A percentile compares a stretch with the other conserved stretches of the same genome.
Evolutionary conservation across 176 grass and related monocot species (phyloP).

Genomic region (Miscanthus lutarioriparius): DNA sequence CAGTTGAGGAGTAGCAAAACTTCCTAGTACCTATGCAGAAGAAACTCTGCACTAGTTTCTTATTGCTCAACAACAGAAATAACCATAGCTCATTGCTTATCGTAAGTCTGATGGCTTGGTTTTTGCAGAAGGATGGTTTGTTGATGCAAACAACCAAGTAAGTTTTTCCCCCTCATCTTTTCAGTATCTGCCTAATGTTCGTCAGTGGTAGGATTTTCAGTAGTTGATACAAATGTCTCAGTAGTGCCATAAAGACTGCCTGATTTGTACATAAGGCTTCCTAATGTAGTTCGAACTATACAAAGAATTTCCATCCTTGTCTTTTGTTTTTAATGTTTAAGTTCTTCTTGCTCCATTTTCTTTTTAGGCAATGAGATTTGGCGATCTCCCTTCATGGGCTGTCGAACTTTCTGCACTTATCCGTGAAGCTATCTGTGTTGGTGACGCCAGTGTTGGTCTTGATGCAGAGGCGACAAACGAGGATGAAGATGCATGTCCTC

Average conservation of each 20-base stretch:
- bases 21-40: not conserved
- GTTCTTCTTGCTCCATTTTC: not conserved
- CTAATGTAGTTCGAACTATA: not conserved
- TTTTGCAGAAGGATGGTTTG: conserved; percentile 88
- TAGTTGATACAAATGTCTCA: too few species aligned
- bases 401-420: conserved; percentile 62
- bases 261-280: not conserved
- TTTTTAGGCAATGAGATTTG: conserved; percentile 85
- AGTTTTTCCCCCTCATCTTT: conserved; percentile 12
- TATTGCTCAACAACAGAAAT: not conserved
- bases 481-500: conserved; percentile 60
- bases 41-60: not conserved
- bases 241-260: not conserved
- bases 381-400: conserved; percentile 76
- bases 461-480: conserved; percentile 18
- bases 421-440: conserved; percentile 55
- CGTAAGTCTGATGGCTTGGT: conserved; percentile 26
- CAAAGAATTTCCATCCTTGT: not conserved
- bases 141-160: conserved; percentile 76
- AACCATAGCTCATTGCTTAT: not conserved
- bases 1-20: not conserved
- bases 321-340: not conserved
- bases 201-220: not conserved
- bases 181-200: not conserved
- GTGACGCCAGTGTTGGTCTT: conserved; percentile 30